A percentile compares a stretch with the other conserved stretches of the same genome.
These are phyloP conservation scores for Musa balbisiana DNA, from an alignment of 202 grass and related monocot species.

Conservation along the genomic window DNA sequence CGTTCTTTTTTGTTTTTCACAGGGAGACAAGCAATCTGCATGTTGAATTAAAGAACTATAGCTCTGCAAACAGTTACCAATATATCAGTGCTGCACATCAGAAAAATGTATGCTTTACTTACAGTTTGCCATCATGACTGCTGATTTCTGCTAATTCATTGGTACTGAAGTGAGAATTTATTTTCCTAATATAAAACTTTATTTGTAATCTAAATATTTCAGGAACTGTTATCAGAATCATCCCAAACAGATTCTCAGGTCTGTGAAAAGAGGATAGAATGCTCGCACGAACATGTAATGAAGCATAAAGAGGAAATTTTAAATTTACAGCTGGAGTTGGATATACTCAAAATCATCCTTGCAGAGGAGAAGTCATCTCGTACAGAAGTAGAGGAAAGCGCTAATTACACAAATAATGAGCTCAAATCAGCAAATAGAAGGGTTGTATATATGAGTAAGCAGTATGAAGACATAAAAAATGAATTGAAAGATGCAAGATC, in stretches of 20 bases:
- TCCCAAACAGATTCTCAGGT: slow-evolving; percentile 17
- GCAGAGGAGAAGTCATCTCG: slow-evolving; percentile 55
- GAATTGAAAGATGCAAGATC: slow-evolving; percentile 51
- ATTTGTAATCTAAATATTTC: slow-evolving; percentile 4
- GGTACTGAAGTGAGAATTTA: no score
- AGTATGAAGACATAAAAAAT: slow-evolving; percentile 33
- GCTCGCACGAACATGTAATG: slow-evolving; percentile 27
- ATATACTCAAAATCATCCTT: slow-evolving; percentile 65
- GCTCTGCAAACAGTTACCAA: slow-evolving; percentile 11
- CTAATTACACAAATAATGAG: slow-evolving; percentile 32
- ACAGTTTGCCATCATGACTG: not conserved
- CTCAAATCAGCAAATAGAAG: slow-evolving; percentile 31
- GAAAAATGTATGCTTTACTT: slow-evolving; percentile 20
- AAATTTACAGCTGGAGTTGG: slow-evolving; percentile 67
- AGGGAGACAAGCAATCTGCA: slow-evolving; percentile 58
- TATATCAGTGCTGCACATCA: slow-evolving; percentile 15
- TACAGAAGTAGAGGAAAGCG: slow-evolving; percentile 37
- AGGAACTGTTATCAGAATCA: slow-evolving; percentile 15
- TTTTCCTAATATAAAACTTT: not conserved
- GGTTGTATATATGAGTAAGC: slow-evolving; percentile 21
- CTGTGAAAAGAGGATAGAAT: slow-evolving; percentile 13
- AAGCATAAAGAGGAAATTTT: slow-evolving; percentile 39
- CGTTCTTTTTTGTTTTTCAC: slow-evolving; percentile 7
- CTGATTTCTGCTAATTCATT: not conserved
- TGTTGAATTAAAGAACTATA: slow-evolving; percentile 35